Conservation (phyloP, 2,329 filamentous ascomycete genomes). For the Fusarium devonianum region DNA sequence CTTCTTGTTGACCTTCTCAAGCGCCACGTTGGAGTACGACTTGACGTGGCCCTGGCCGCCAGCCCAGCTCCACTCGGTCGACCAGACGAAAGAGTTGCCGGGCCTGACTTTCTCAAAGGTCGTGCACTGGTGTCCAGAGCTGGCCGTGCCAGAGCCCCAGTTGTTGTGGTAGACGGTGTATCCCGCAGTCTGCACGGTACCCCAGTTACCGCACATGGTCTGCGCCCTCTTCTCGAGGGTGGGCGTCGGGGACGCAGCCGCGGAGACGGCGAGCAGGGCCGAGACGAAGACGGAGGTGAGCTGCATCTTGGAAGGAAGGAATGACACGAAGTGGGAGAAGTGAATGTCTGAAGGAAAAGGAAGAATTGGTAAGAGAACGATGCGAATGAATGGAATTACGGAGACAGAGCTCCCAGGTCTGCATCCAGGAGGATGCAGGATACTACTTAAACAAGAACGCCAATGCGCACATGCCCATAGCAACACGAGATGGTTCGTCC, state of each 20-base stretch:
- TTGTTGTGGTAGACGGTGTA: conserved; percentile 61
- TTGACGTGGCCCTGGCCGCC: conserved; percentile 50
- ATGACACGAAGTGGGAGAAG: neutral
- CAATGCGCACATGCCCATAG: no score
- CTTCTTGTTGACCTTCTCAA: conserved; percentile 44
- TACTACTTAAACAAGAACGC: neutral
- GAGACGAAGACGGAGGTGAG: conserved; percentile 31
- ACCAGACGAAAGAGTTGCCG: conserved; percentile 48
- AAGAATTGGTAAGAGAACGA: neutral
- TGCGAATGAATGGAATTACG: neutral
- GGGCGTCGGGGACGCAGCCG: conserved; percentile 39
- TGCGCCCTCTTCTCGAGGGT: conserved; percentile 44
- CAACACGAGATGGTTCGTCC: neutral
- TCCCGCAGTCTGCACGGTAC: conserved; percentile 44
- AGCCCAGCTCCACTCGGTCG: conserved; percentile 50
- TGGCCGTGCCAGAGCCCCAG: conserved; percentile 51
- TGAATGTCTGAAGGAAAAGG: neutral
- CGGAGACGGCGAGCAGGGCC: conserved; percentile 41
- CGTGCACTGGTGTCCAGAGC: conserved; percentile 51
- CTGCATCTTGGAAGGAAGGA: conserved; percentile 20
- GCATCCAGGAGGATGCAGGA: neutral
- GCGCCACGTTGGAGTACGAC: conserved; percentile 52
- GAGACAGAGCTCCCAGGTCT: neutral
- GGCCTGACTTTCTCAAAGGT: conserved; percentile 45
- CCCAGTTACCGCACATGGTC: conserved; percentile 50